Base-by-base conservation (phyloP, 2,329 filamentous ascomycete species). In the Trichoderma sp. region DNA sequence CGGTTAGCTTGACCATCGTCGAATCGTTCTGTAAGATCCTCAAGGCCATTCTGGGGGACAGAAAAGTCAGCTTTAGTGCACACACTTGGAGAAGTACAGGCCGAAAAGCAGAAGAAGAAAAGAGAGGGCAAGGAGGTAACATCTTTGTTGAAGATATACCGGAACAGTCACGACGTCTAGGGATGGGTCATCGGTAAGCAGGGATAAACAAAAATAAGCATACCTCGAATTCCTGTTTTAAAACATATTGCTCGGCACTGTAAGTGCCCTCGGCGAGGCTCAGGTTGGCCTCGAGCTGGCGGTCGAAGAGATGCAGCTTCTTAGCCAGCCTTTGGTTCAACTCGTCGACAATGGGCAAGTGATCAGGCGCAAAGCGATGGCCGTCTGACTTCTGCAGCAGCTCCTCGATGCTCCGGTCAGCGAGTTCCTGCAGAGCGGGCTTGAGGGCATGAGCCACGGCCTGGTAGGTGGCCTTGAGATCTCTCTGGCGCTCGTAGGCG, bases 381-480 rank as follows among this genome's bases (percentile, higher is more conserved):
- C 81, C 82, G 10, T 85, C 79, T 8, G 85, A 82, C 63, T 88
- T 83, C 60, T 84, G 81, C 71, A 88, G 82, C 70, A 92, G 79
- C 70, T 85, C 83, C 60, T 88, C 86, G 69, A 90, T 79, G 63
- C 82, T 85, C 40, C 88, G 84, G 65, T 88, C 86, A 21, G 89
- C 88, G 24, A 93, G 82, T 75, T 92, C 89, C 70, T 89, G 87
- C 16, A 92, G 81, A 11, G 88, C 84, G 19, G 87, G 86, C 77
- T 91, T 92, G 73, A 91, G 79, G 35, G 86, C 83, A 73, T 87
- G 85, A 70, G 88, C 85, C 63, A 92, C 85, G 69, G 85, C 82
- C n/a, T 87, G 84, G 78, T 88, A 92, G 29, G 84, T 83, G 68
- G 88, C 87, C 77, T 90, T 90, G 74, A 92, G 82, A 73, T 91